phyloP scores from a whole-genome alignment of 306 rosid species.

The Citrullus colocynthis region DNA sequence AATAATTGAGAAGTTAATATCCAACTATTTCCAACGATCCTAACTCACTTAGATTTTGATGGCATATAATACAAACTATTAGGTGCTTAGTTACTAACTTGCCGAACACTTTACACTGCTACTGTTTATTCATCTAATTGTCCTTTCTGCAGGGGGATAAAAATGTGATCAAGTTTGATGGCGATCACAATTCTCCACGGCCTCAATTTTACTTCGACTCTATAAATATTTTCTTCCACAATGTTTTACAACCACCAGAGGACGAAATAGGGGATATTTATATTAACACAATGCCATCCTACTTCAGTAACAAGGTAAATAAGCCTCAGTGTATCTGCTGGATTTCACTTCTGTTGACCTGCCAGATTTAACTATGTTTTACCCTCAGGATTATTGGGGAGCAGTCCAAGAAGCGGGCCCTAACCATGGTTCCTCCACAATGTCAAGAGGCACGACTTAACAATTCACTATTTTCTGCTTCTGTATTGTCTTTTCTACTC shows the following conservation, averaged over 20 bases:
- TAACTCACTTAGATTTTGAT: background rate
- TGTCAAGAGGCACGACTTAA: conserved; percentile 49
- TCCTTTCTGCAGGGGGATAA: conserved; percentile 67
- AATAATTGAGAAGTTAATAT: too few species aligned
- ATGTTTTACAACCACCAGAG: conserved; percentile 87
- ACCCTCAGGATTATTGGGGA: conserved; percentile 61
- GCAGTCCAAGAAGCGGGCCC: conserved; percentile 28
- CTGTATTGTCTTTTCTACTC: conserved; percentile 7
- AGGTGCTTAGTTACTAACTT: background rate
- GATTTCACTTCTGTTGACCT: conserved; percentile 12
- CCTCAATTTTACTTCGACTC: conserved; percentile 93
- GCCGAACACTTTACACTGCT: background rate
- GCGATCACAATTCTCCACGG: conserved; percentile 97
- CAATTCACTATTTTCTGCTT: conserved; percentile 10
- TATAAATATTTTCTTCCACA: conserved; percentile 75
- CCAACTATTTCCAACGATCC: too few species aligned
- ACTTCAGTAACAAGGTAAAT: conserved; percentile 68
- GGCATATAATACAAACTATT: background rate
- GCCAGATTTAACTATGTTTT: conserved; percentile 11
- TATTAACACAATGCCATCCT: conserved; percentile 48
- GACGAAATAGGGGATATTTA: conserved; percentile 64
- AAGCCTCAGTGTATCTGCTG: conserved; percentile 13
- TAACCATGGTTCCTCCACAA: conserved; percentile 28
- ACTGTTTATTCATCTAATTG: conserved; percentile 3
- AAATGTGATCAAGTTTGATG: conserved; percentile 82